These are phyloP conservation scores for Oryza officinalis DNA, from an alignment of 176 grass and related monocot species.

Conservation along the genomic window DNA sequence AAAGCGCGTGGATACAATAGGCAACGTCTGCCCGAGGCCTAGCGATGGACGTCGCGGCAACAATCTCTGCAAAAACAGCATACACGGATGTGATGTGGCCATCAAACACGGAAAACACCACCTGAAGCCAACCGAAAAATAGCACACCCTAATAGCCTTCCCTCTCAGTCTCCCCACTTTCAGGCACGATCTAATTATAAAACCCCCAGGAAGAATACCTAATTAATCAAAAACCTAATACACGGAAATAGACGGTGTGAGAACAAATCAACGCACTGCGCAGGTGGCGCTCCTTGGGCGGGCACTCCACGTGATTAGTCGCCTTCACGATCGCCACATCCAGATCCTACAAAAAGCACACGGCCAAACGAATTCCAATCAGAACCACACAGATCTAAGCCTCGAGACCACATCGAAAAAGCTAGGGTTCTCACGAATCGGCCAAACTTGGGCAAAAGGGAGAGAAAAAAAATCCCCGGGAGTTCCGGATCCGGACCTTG, in stretches of 20 bases:
- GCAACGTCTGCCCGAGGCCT: conserved; percentile 84
- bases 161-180: background rate
- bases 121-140: background rate
- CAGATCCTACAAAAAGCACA: conserved; percentile 81
- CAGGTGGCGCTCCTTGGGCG: conserved; percentile 96
- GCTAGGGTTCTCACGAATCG: conserved; percentile 31
- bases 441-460: background rate
- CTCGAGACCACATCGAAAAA: background rate
- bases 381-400: conserved; percentile 46
- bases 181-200: conserved; percentile 44
- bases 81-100: background rate
- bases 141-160: background rate
- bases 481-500: conserved; percentile 58
- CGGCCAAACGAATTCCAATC: conserved; percentile 12
- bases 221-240: conserved; percentile 31
- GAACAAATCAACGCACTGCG: conserved; percentile 67
- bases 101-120: conserved; percentile 13
- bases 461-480: background rate
- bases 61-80: conserved; percentile 68
- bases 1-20: conserved; percentile 94
- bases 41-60: conserved; percentile 78
- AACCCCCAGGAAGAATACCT: conserved; percentile 27
- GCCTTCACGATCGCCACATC: conserved; percentile 99
- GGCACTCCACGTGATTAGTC: conserved; percentile 90
- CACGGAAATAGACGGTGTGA: conserved; percentile 8